Evolutionary conservation across 345 rosid species (phyloP).

Genomic region (Nasturtium officinale): DNA sequence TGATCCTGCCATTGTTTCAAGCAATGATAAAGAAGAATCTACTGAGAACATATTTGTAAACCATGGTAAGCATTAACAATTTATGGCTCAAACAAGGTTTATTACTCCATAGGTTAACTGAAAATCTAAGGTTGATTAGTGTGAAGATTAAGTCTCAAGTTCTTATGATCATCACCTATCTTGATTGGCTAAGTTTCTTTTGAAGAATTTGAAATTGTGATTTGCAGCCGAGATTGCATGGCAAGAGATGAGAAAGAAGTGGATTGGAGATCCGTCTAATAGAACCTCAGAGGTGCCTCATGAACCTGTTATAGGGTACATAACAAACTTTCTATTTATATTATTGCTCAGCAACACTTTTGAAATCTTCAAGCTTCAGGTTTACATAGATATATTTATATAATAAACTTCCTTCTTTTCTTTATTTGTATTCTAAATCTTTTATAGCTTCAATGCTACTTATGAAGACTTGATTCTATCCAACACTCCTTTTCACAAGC

Average conservation of each 20-base stretch:
- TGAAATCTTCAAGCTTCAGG: slow-evolving; percentile 3
- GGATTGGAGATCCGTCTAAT: slow-evolving; percentile 44
- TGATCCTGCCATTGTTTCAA: slow-evolving; percentile 32
- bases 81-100: background rate
- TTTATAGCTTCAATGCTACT: slow-evolving; percentile 43
- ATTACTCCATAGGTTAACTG: background rate
- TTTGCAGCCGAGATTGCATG: slow-evolving; percentile 43
- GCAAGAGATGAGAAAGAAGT: slow-evolving; percentile 45
- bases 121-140: background rate
- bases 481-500: slow-evolving; percentile 37
- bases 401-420: background rate
- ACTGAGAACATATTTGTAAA: slow-evolving; percentile 33
- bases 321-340: background rate
- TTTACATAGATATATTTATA: slow-evolving; percentile 19
- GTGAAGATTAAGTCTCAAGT: background rate
- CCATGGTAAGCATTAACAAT: slow-evolving; percentile 31
- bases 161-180: background rate
- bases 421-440: background rate
- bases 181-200: slow-evolving; percentile 19
- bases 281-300: slow-evolving; percentile 34
- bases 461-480: slow-evolving; percentile 37
- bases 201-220: background rate
- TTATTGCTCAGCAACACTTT: background rate
- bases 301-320: slow-evolving; percentile 41
- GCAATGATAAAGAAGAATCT: slow-evolving; percentile 17